A percentile compares a stretch with the other conserved stretches of the same genome.
Conservation (phyloP, 31 red algal species). For the Odonthalia washingtoniensis region DNA sequence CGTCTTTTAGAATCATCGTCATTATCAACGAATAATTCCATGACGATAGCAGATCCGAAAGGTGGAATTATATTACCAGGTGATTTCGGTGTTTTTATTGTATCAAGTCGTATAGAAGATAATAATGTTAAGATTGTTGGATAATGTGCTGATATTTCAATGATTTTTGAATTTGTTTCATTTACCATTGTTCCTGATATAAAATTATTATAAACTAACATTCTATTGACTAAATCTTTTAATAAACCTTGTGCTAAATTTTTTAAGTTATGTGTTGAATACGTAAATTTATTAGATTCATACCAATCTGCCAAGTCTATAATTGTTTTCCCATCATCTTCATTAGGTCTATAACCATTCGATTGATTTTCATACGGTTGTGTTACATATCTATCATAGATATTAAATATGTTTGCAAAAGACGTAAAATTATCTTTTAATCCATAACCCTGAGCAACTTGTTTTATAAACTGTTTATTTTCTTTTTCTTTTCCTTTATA, state of each 20-base stretch:
- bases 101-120: conserved; percentile 38
- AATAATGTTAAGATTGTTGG: conserved; percentile 75
- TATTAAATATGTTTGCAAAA: conserved; percentile 59
- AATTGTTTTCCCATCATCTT: conserved; percentile 24
- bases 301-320: conserved; percentile 63
- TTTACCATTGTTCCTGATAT: background rate
- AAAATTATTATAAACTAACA: background rate
- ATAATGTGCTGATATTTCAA: conserved; percentile 85
- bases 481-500: conserved; percentile 34
- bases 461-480: conserved; percentile 9
- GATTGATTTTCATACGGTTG: conserved; percentile 22
- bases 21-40: conserved; percentile 76
- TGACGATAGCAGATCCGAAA: conserved; percentile 76
- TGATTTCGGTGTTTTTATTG: background rate
- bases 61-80: conserved; percentile 50
- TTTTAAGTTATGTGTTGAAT: conserved; percentile 24
- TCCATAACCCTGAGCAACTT: conserved; percentile 15
- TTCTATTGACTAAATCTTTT: conserved; percentile 22
- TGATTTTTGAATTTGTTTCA: conserved; percentile 1
- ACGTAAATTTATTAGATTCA: conserved; percentile 61
- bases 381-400: conserved; percentile 65
- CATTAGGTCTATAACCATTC: background rate
- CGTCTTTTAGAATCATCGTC: background rate
- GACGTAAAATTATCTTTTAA: background rate
- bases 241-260: conserved; percentile 60